Percentiles rank a stretch among this genome's conserved stretches.
Evolutionary conservation across 768 basidiomycete species (phyloP).

Genomic region (Amanita pseudoporphyria): DNA sequence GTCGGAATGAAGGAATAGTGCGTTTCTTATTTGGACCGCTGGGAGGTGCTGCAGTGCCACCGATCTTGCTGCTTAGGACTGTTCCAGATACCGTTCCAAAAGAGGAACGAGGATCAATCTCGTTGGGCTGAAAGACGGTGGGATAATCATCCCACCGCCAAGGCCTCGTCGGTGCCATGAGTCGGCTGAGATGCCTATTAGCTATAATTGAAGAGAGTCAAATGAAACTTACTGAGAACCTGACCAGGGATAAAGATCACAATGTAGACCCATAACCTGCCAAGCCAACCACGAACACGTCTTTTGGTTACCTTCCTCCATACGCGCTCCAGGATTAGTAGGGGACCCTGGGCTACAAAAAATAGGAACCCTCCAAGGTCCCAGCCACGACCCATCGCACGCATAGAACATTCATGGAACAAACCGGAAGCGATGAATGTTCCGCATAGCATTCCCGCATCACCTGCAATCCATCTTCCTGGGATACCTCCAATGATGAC

Average conservation of each 20-base stretch:
- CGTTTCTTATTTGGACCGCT: constrained; percentile 74
- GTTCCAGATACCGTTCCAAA: constrained; percentile 14
- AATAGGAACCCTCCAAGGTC: constrained; percentile 49
- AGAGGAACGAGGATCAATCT: constrained; percentile 32
- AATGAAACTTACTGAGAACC: constrained; percentile 41
- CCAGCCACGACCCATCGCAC: constrained; percentile 52
- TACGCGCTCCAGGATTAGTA: constrained; percentile 51
- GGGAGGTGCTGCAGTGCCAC: constrained; percentile 16
- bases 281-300: constrained; percentile 48
- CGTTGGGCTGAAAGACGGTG: constrained; percentile 47
- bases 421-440: constrained; percentile 70
- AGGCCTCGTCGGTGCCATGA: constrained; percentile 62
- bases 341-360: constrained; percentile 56
- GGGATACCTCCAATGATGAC: constrained; percentile 63
- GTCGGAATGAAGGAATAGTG: constrained; percentile 76
- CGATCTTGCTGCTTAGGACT: constrained; percentile 4
- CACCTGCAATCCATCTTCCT: constrained; percentile 46
- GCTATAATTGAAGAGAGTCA: not conserved
- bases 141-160: constrained; percentile 57
- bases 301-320: constrained; percentile 51
- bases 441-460: constrained; percentile 59
- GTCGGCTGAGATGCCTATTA: constrained; percentile 36
- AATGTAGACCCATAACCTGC: constrained; percentile 62
- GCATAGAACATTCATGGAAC: constrained; percentile 63
- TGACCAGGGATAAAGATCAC: constrained; percentile 55